Conservation (phyloP, 768 basidiomycete species). For the Pleurotus tuoliensis region DNA sequence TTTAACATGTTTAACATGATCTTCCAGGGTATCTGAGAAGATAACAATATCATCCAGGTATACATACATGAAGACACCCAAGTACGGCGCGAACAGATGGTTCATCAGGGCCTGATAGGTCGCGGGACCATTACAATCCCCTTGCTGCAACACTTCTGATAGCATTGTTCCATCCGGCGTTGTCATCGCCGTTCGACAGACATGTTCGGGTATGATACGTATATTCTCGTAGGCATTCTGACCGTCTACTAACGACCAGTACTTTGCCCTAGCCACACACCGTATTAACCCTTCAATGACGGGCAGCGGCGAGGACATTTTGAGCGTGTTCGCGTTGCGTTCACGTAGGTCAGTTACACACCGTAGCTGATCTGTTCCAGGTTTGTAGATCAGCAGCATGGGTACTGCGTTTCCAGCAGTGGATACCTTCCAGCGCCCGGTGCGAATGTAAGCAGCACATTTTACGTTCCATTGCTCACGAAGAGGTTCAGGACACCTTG, state of each 20-base stretch:
- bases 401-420: conserved; percentile 18
- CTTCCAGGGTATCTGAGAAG: conserved; percentile 33
- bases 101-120: conserved; percentile 37
- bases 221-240: conserved; percentile 27
- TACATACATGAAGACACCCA: conserved; percentile 30
- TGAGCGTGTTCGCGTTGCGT: too few species aligned
- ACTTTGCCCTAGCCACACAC: too few species aligned
- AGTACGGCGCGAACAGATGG: conserved; percentile 26
- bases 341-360: conserved; percentile 13
- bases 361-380: conserved; percentile 13
- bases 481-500: too few species aligned
- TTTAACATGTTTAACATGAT: conserved; percentile 29
- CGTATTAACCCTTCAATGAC: too few species aligned
- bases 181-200: conserved; percentile 20
- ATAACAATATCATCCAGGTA: conserved; percentile 22
- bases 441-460: too few species aligned
- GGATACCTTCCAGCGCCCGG: conserved; percentile 14
- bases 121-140: too few species aligned
- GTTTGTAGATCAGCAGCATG: conserved; percentile 18
- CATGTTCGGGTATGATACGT: conserved; percentile 17
- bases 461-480: too few species aligned
- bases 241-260: conserved; percentile 1
- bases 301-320: too few species aligned
- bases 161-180: conserved; percentile 39
- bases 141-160: conserved; percentile 27